Percentiles rank a stretch among this genome's conserved stretches.
Evolutionary conservation across 768 basidiomycete genomes (phyloP).

Genomic region (Boletus rubropictus): DNA sequence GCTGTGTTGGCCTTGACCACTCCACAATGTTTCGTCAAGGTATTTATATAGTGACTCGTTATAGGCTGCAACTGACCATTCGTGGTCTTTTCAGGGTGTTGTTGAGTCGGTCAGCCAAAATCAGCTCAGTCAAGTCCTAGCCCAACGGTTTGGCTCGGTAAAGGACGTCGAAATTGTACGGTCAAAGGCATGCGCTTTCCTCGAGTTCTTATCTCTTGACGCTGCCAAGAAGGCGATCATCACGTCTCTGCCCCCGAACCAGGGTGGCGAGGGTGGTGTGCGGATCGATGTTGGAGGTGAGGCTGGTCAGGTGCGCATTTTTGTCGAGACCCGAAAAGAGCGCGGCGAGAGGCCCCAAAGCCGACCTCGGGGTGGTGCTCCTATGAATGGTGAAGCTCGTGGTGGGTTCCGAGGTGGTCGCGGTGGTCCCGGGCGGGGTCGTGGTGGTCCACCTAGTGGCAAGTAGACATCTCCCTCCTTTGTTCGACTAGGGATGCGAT

Average conservation of each 20-base stretch:
- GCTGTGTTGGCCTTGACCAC: conserved; percentile 63
- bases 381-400: conserved; percentile 43
- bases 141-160: conserved; percentile 68
- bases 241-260: conserved; percentile 53
- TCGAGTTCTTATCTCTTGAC: conserved; percentile 78
- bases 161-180: conserved; percentile 89
- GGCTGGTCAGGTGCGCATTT: conserved; percentile 48
- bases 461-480: conserved; percentile 16
- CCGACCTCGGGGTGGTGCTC: conserved; percentile 57
- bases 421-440: conserved; percentile 40
- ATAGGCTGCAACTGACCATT: background rate
- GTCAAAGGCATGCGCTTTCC: conserved; percentile 86
- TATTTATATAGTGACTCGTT: conserved; percentile 25
- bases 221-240: conserved; percentile 82
- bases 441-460: conserved; percentile 29
- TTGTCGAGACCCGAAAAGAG: conserved; percentile 89
- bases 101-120: conserved; percentile 54
- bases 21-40: conserved; percentile 90
- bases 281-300: conserved; percentile 64
- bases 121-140: conserved; percentile 46
- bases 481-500: background rate
- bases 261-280: conserved; percentile 89
- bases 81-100: conserved; percentile 51
- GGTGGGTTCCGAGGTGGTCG: conserved; percentile 45
- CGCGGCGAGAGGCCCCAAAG: conserved; percentile 70